Evolutionary conservation across 768 basidiomycete genomes (phyloP).

Genomic region (Amanita polypyramis): DNA sequence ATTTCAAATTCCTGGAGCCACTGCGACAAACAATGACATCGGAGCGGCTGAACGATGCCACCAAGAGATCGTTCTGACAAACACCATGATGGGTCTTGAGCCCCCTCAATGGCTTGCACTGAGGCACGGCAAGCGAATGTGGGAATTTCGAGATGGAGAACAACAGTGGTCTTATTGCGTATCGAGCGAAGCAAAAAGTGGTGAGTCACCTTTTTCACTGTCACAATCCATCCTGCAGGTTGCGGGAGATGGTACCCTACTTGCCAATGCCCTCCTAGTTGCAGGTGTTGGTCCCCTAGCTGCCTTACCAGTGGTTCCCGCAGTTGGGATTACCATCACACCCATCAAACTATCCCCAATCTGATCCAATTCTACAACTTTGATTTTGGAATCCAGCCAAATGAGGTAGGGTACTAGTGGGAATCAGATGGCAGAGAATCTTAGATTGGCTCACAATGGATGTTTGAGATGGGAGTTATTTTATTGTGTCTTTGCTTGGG

Average conservation of each 20-base stretch:
- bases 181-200: neutral
- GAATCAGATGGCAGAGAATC: neutral
- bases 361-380: neutral
- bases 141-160: neutral
- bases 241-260: neutral
- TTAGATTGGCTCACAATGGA: slow-evolving; percentile 1
- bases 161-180: neutral
- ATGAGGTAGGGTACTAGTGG: neutral
- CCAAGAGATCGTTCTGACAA: too few species aligned
- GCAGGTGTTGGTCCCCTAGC: neutral
- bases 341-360: neutral
- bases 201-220: neutral
- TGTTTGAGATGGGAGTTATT: neutral
- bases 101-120: neutral
- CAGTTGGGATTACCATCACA: neutral
- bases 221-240: neutral
- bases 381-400: neutral
- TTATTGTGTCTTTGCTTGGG: too few species aligned
- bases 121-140: slow-evolving; percentile 1
- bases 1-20: too few species aligned
- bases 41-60: too few species aligned
- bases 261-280: neutral
- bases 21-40: too few species aligned
- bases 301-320: neutral
- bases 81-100: neutral